Evolutionary conservation across 176 grass and related monocot genomes (phyloP).

Genomic region (Ensete glaucum): DNA sequence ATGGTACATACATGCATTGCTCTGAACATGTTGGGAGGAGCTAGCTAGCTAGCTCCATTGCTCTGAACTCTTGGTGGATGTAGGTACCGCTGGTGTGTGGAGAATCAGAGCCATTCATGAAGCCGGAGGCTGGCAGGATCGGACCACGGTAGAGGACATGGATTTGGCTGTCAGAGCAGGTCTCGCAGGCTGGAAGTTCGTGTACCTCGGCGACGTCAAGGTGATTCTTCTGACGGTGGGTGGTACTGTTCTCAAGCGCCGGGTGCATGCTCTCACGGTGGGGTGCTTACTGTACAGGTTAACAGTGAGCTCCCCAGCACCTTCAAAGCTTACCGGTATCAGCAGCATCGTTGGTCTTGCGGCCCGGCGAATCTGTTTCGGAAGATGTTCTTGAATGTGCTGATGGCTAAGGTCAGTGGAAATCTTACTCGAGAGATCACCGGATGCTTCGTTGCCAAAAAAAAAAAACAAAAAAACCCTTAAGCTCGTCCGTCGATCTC

Average conservation of each 20-base stretch:
- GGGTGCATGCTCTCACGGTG: no score
- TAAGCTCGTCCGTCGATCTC: neutral
- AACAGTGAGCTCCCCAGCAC: constrained; percentile 92
- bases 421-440: neutral
- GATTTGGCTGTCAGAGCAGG: constrained; percentile 72
- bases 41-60: no score
- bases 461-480: no score
- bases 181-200: constrained; percentile 73
- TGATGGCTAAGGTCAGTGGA: constrained; percentile 49
- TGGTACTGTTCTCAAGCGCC: no score
- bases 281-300: constrained; percentile 47
- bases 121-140: constrained; percentile 83
- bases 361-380: constrained; percentile 83
- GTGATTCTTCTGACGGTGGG: constrained; percentile 22
- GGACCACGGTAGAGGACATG: constrained; percentile 99
- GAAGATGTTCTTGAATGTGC: constrained; percentile 67
- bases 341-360: constrained; percentile 96
- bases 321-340: constrained; percentile 83
- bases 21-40: neutral
- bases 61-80: neutral
- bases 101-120: constrained; percentile 64
- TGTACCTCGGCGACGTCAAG: constrained; percentile 65
- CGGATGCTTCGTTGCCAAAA: neutral
- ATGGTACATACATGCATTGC: constrained; percentile 27
- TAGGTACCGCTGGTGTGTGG: constrained; percentile 93